Conservation (phyloP, 192 early-diverging fungal species). For the Coemansia sp. region DNA sequence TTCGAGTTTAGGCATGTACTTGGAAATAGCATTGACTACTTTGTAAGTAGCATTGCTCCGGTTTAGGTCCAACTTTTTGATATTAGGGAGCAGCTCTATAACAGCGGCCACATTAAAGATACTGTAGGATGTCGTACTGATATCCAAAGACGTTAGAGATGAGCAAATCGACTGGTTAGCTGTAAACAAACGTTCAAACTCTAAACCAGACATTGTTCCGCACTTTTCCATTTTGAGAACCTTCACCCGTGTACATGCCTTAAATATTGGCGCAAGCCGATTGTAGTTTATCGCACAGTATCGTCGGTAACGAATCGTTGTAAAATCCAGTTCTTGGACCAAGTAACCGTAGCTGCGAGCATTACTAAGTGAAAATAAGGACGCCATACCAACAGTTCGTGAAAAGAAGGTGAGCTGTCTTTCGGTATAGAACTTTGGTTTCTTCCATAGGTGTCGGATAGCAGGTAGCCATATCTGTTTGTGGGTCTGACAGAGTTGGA, state of each 20-base stretch:
- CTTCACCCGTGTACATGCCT: background rate
- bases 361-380: background rate
- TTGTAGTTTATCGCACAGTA: background rate
- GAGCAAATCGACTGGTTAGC: background rate
- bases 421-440: background rate
- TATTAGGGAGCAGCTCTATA: background rate
- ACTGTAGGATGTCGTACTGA: slow-evolving; percentile 16
- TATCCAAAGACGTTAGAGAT: slow-evolving; percentile 10
- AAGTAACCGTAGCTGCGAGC: slow-evolving; percentile 17
- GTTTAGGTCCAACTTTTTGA: background rate
- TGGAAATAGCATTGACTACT: background rate
- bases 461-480: slow-evolving; percentile 17
- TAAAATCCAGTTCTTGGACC: slow-evolving; percentile 17
- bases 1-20: background rate
- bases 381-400: background rate
- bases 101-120: background rate
- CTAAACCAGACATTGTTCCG: background rate
- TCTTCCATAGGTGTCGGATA: slow-evolving; percentile 7
- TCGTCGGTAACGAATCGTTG: slow-evolving; percentile 10
- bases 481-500: background rate
- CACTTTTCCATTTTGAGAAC: slow-evolving; percentile 16
- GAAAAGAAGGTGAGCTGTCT: background rate
- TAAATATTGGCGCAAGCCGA: slow-evolving; percentile 9
- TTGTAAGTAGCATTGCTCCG: background rate
- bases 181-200: background rate